phyloP scores from a whole-genome alignment of 805 yeast species.

The Kuraishia hungarica region DNA sequence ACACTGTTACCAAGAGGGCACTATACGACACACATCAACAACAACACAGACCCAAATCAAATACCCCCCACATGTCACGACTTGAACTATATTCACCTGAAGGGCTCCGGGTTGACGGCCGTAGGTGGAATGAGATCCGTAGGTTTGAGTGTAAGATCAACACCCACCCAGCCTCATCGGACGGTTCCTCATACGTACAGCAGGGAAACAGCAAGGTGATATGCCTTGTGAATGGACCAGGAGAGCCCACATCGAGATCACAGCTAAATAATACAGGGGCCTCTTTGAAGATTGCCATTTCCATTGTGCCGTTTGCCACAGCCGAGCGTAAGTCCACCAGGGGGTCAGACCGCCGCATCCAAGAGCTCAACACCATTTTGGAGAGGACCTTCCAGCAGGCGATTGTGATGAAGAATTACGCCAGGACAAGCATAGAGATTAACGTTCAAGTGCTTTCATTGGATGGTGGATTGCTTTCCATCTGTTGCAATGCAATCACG shows the following conservation, averaged over 20 bases:
- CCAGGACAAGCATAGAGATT: conserved; percentile 75
- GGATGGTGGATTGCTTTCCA: conserved; percentile 83
- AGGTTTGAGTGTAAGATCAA: conserved; percentile 72
- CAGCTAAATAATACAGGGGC: conserved; percentile 37
- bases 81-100: conserved; percentile 90
- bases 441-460: conserved; percentile 72
- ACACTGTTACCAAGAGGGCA: no score
- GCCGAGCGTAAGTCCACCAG: conserved; percentile 63
- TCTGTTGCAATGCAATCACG: conserved; percentile 78
- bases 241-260: conserved; percentile 61
- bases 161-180: conserved; percentile 82
- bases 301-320: conserved; percentile 75
- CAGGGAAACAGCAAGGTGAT: conserved; percentile 88
- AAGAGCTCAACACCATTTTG: conserved; percentile 58
- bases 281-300: conserved; percentile 57
- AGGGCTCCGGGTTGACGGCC: conserved; percentile 87
- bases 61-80: conserved; percentile 21
- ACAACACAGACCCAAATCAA: background rate
- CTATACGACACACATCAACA: no score
- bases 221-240: conserved; percentile 84
- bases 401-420: conserved; percentile 64
- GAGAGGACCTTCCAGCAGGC: conserved; percentile 69
- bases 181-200: conserved; percentile 88
- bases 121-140: conserved; percentile 91
- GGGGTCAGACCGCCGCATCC: conserved; percentile 61